phyloP scores from a whole-genome alignment of 2,329 filamentous ascomycete species.

The Parastagonospora nodorum region DNA sequence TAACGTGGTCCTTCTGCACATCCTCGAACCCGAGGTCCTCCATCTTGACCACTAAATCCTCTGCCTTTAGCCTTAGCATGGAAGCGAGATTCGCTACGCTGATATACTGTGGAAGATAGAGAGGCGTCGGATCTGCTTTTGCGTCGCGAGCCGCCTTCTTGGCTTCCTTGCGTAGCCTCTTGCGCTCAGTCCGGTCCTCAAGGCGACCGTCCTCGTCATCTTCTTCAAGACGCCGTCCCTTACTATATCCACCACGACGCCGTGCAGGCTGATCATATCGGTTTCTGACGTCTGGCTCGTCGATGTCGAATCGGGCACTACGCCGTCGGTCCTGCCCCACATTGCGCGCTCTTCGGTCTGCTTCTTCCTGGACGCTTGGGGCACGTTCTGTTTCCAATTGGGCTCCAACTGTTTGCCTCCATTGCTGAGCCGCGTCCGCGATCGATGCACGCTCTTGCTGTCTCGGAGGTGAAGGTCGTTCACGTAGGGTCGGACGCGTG shows the following conservation, averaged over 20 bases:
- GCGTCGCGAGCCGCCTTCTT: slow-evolving; percentile 40
- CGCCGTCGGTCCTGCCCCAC: slow-evolving; percentile 28
- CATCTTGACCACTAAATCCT: slow-evolving; percentile 75
- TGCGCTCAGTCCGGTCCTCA: slow-evolving; percentile 35
- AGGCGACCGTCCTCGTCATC: slow-evolving; percentile 30
- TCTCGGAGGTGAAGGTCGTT: slow-evolving; percentile 1
- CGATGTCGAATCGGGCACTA: slow-evolving; percentile 28
- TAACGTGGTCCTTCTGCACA: slow-evolving; percentile 78
- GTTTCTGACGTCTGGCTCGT: slow-evolving; percentile 27
- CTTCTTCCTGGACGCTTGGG: slow-evolving; percentile 12
- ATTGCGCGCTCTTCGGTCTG: slow-evolving; percentile 24
- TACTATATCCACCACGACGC: slow-evolving; percentile 22
- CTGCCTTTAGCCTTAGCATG: slow-evolving; percentile 71
- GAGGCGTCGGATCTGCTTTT: slow-evolving; percentile 47
- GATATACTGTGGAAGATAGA: slow-evolving; percentile 89
- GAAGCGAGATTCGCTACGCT: slow-evolving; percentile 81
- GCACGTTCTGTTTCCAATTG: slow-evolving; percentile 18
- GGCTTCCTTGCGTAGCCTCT: slow-evolving; percentile 39
- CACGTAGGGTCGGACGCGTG: slow-evolving; percentile 30
- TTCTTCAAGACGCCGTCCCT: slow-evolving; percentile 28
- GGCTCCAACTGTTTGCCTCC: slow-evolving; percentile 24
- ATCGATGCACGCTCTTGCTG: slow-evolving; percentile 13
- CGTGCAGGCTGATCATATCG: slow-evolving; percentile 39
- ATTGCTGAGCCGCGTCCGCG: slow-evolving; percentile 35
- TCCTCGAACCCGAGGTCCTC: slow-evolving; percentile 91